Percentiles rank a stretch among this genome's conserved stretches.
Conservation (phyloP, 2,329 filamentous ascomycete genomes). For the Cordyceps tenuipes region DNA sequence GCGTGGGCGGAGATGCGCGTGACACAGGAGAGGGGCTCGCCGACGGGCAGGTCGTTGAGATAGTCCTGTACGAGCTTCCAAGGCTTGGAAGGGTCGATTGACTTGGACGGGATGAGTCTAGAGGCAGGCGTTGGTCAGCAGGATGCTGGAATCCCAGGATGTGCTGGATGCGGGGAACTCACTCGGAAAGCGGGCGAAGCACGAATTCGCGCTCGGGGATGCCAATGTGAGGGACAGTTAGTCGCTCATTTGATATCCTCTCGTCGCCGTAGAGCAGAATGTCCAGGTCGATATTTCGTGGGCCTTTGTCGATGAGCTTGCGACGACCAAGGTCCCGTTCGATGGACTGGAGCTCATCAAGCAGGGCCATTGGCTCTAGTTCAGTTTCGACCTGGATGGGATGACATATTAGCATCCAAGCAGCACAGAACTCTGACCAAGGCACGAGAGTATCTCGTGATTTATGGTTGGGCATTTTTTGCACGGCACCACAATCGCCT, state of each 20-base stretch:
- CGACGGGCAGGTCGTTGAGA: conserved; percentile 48
- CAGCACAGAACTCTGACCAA: too few species aligned
- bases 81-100: conserved; percentile 44
- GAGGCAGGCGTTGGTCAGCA: not conserved
- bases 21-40: conserved; percentile 46
- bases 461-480: too few species aligned
- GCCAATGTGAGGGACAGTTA: conserved; percentile 75
- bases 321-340: conserved; percentile 71
- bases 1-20: conserved; percentile 42
- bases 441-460: not conserved
- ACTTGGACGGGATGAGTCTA: conserved; percentile 48
- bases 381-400: conserved; percentile 64
- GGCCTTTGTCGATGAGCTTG: conserved; percentile 87
- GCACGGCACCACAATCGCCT: not conserved
- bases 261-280: conserved; percentile 74
- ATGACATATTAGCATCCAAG: not conserved
- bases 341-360: conserved; percentile 76
- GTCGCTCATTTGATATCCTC: conserved; percentile 56
- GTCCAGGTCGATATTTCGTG: conserved; percentile 89
- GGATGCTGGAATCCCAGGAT: not conserved
- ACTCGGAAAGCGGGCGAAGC: conserved; percentile 76
- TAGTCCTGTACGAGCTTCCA: conserved; percentile 55
- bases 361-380: conserved; percentile 63
- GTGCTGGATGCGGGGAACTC: conserved; percentile 21
- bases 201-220: conserved; percentile 94